Base-by-base conservation (phyloP, 129 eudicot genomes). In the Tanacetum coccineum region DNA sequence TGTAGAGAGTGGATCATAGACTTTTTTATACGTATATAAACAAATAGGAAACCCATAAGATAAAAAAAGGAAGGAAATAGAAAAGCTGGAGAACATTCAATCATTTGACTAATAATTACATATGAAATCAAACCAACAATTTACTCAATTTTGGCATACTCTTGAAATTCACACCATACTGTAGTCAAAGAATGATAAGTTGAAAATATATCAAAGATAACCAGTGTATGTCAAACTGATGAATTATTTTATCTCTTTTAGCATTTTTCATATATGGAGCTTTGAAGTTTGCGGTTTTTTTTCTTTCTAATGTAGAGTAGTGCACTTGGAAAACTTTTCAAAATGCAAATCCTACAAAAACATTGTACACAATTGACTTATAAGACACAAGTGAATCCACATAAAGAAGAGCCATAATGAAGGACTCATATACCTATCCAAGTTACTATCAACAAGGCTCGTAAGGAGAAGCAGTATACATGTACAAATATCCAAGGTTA, bases 401-500 rank as follows among this genome's bases (percentile, higher is more conserved):
- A 60, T 47, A 22, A n/a, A 36, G 13, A 54, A 10, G 59, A n/a
- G 11, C 5, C 59, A 53, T 44, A 3, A 42, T 1, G 25, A 22
- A 22, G 1, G 25, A 22, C 25, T 22, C 25, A 22, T 2, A 22
- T 70, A 92, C 98, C 91, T 80, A 66, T 92, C 98, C 89, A 85
- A 80, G 71, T 86, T 87, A 65, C 98, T 88, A 62, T 88, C 95
- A 55, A 88, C 79, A 58, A 88, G 95, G 68, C 65, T 78, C 1
- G 78, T 53, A 69, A 88, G 91, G 13, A 86, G 95, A 20, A 96
- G 96, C 78, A 92, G 75, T 60, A 92, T 83, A 76, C 76, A 77
- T 12, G 96, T 73, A 76, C 96, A 88, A 13, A 84, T 74, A 17
- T 92, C 98, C 82, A 92, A 76, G 70, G 98, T 92, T 70, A 92